Base-by-base conservation (phyloP, 495 filamentous ascomycete genomes). In the Saxophila tyrrhenica region DNA sequence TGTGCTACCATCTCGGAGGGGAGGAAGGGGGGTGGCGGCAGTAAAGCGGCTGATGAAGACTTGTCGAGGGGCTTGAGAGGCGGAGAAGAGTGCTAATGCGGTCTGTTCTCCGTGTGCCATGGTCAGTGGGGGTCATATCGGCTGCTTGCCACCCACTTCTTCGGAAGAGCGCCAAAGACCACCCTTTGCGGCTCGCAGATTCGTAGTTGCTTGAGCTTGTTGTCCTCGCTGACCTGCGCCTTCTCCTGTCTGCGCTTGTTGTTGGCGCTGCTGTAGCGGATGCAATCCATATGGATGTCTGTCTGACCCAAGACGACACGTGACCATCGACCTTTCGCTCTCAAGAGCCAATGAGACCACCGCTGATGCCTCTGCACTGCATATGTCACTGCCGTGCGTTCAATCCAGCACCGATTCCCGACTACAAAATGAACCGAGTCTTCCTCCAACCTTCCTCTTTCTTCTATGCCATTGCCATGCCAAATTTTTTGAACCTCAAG, bases 391-490 rank as follows among this genome's bases (percentile, higher is more conserved):
- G n/a, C n/a, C n/a, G n/a, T n/a, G n/a, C n/a, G n/a, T n/a, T n/a
- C n/a, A n/a, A n/a, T n/a, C n/a, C n/a, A n/a, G n/a, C n/a, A n/a
- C n/a, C n/a, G n/a, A n/a, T n/a, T n/a, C n/a, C n/a, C n/a, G n/a
- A n/a, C n/a, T n/a, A n/a, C n/a, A n/a, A n/a, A n/a, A n/a, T n/a
- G n/a, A 35, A 35, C 29, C 13, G 29, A 35, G n/a, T 15, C 11
- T 41, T 39, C n/a, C 29, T 19, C 19, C 22, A 17, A 16, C 29
- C 19, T 16, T 32, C 24, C 46, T 42, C 19, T 24, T 17, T 8
- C 9, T 22, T 39, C 20, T 42, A 58, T 58, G 44, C 25, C 56
- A 29, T 42, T 8, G 7, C 41, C 41, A 5, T 9, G 41, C 19
- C 16, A 44, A 8, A 44, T n/a, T 21, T n/a, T n/a, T 44, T 35